These are phyloP conservation scores for Leavenworthia alabamica DNA, from an alignment of 345 rosid species.

Conservation along the genomic window DNA sequence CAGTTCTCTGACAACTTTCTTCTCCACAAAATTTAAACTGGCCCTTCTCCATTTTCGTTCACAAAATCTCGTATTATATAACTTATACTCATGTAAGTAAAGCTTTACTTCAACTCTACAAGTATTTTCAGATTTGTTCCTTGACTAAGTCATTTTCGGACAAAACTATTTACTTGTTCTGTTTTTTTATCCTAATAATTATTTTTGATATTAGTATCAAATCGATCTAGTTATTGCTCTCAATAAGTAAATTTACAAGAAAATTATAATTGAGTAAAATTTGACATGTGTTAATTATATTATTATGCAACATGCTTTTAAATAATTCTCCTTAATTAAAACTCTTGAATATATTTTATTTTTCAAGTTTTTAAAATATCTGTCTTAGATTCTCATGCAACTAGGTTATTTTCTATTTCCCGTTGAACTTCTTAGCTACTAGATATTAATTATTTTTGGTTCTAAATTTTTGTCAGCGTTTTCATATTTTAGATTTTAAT, in stretches of 20 bases:
- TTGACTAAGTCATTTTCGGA: constrained; percentile 24
- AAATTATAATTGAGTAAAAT: background rate
- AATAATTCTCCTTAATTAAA: background rate
- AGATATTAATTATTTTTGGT: constrained; percentile 15
- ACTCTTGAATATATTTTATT: background rate
- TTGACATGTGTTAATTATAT: constrained; percentile 8
- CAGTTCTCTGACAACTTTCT: constrained; percentile 2
- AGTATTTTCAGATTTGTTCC: background rate
- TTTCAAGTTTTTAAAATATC: background rate
- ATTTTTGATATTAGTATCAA: no score
- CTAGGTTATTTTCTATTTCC: constrained; percentile 32
- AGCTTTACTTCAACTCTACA: background rate
- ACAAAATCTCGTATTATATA: constrained; percentile 23
- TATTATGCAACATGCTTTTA: constrained; percentile 7
- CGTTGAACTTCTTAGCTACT: constrained; percentile 25
- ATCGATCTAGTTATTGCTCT: no score
- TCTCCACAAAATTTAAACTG: constrained; percentile 20
- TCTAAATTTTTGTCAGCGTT: constrained; percentile 10
- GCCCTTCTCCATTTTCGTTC: constrained; percentile 29
- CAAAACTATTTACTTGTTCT: constrained; percentile 11
- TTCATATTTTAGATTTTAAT: constrained; percentile 19
- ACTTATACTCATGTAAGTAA: constrained; percentile 32
- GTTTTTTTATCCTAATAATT: background rate
- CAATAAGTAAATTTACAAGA: background rate
- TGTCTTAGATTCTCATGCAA: constrained; percentile 46